Conservation (phyloP, 73 alveolate genomes). For the Uronychia binucleata region DNA sequence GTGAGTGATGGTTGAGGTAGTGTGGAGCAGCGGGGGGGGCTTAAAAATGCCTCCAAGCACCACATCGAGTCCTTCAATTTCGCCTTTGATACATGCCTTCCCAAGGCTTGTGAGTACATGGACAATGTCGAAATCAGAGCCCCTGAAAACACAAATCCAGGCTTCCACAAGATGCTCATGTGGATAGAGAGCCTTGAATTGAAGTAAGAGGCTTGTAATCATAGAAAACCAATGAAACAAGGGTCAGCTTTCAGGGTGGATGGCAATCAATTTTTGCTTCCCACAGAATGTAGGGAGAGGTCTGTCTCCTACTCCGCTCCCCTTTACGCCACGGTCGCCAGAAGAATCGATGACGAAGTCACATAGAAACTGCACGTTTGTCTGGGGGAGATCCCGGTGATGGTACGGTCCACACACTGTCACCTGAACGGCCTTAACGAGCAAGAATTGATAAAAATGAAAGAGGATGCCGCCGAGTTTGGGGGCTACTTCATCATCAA, state of each 20-base stretch:
- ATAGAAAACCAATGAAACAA: constrained; percentile 45
- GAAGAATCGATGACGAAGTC: constrained; percentile 89
- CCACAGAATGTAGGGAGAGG: constrained; percentile 95
- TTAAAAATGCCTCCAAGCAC: constrained; percentile 74
- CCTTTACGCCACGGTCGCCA: constrained; percentile 89
- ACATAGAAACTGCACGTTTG: constrained; percentile 85
- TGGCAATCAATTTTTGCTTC: constrained; percentile 84
- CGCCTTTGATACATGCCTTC: constrained; percentile 87
- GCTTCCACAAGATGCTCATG: constrained; percentile 83
- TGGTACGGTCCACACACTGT: constrained; percentile 92
- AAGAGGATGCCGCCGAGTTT: constrained; percentile 95
- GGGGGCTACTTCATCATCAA: constrained; percentile 98
- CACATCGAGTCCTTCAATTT: constrained; percentile 97
- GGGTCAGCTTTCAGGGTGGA: constrained; percentile 59
- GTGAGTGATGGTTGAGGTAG: no score
- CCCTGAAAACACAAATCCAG: constrained; percentile 66
- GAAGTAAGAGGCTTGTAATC: constrained; percentile 45
- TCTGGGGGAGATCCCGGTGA: constrained; percentile 96
- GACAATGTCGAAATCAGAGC: constrained; percentile 88
- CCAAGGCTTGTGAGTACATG: constrained; percentile 86
- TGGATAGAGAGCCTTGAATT: constrained; percentile 89
- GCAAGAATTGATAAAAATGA: constrained; percentile 84
- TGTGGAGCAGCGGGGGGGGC: no score
- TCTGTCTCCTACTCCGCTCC: constrained; percentile 93
- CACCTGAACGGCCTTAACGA: constrained; percentile 87